Base-by-base conservation (phyloP, 345 rosid species). In the Fremontodendron californicum region DNA sequence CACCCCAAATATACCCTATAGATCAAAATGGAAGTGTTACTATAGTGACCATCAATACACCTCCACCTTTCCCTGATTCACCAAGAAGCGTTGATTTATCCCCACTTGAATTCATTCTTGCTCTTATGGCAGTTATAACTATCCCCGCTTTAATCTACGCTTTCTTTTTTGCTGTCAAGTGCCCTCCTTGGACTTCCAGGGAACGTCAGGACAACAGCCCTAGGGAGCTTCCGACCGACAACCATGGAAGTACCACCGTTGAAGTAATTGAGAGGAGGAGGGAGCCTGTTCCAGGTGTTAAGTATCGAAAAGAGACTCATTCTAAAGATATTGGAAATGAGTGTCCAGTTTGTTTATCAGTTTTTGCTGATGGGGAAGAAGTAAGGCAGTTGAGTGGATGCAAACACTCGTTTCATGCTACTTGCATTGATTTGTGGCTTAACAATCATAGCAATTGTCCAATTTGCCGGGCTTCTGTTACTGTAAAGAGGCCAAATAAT, bases 321-420 rank as follows among this genome's bases (percentile, higher is more conserved):
- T 84, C 75, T 0, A 89, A 84, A 13, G 87, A 85, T 57, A 78
- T 89, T 39, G 98, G 92, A 9, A 85, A 69, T 31, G 94, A 91
- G 69, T 94, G 98, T 77, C 84, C 92, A 1, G 92, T 94, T 70
- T 94, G 98, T 73, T 78, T 91, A 43, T 86, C 88, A 12, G 85
- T 58, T 31, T 87, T 88, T 46, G 29, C 78, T 35, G 94, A 89
- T 35, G 94, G 95, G 0, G 88, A 89, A 62, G 90, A 87, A 4
- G 80, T 92, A 64, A 88, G 75, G 80, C 85, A 75, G 51, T 76
- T 94, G 5, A 87, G 84, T 73, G 83, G 48, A 25, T 94, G 97
- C 77, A 88, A 85, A 61, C 98, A 94, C 85, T 83, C 88, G 6
- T 94, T 94, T 74, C 98, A 92, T 54, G 85, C 85, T 68, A 1